phyloP scores from a whole-genome alignment of 1,139 yeast genomes.

The Candida tunisiensis region DNA sequence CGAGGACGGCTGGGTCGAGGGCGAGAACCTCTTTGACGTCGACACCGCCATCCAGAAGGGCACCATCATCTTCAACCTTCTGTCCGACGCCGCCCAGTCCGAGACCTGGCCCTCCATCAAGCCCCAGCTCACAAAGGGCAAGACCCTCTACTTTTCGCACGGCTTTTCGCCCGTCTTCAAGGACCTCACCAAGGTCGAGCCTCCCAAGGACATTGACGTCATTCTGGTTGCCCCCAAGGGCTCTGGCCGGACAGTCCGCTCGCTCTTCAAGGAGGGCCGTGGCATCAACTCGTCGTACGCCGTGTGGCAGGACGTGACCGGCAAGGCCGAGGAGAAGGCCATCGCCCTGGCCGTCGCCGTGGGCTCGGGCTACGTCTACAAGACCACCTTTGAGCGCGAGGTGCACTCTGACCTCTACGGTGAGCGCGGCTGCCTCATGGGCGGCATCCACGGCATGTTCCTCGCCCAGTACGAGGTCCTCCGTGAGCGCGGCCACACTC shows the following conservation, averaged over 20 bases:
- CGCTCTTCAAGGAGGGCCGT: slow-evolving; percentile 99
- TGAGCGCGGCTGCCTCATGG: slow-evolving; percentile 99
- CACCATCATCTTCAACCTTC: slow-evolving; percentile 91
- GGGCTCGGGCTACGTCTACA: slow-evolving; percentile 99
- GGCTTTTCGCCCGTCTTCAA: slow-evolving; percentile 99
- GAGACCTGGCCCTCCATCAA: slow-evolving; percentile 85
- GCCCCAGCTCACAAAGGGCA: slow-evolving; percentile 90
- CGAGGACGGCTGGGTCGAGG: slow-evolving; percentile 99
- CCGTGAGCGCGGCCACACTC: slow-evolving; percentile 99
- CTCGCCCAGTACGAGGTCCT: slow-evolving; percentile 98
- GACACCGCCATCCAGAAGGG: slow-evolving; percentile 85
- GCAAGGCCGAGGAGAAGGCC: slow-evolving; percentile 98
- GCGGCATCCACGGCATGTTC: slow-evolving; percentile 99
- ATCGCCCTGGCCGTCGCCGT: slow-evolving; percentile 97
- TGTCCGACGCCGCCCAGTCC: slow-evolving; percentile 98
- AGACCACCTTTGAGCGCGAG: slow-evolving; percentile 98
- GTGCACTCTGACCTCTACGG: slow-evolving; percentile 99
- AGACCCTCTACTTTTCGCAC: slow-evolving; percentile 97
- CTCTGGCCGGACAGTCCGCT: slow-evolving; percentile 98
- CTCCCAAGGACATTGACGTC: slow-evolving; percentile 90
- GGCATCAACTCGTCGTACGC: slow-evolving; percentile 99
- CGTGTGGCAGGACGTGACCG: slow-evolving; percentile 98
- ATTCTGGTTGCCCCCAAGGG: slow-evolving; percentile 99
- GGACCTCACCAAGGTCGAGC: slow-evolving; percentile 89
- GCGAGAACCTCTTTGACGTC: slow-evolving; percentile 92